Conservation (phyloP, 1,139 yeast genomes). For the Schwanniomyces etchellsii region DNA sequence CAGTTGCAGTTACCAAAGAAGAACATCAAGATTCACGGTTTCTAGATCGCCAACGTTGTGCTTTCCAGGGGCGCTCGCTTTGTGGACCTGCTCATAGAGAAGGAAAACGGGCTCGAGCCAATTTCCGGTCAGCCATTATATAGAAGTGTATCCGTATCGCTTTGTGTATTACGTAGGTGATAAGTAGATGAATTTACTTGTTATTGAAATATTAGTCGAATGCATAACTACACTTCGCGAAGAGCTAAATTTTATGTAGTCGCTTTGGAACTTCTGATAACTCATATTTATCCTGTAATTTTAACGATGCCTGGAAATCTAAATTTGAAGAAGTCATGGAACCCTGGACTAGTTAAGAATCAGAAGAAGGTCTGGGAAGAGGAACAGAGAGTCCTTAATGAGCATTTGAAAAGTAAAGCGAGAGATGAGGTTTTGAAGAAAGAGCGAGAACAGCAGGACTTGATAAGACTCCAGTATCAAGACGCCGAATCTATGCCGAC, state of each 20-base stretch:
- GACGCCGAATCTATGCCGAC: slow-evolving; percentile 26
- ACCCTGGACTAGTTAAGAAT: slow-evolving; percentile 82
- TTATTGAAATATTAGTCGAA: too few relatives aligned
- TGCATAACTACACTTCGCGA: too few relatives aligned
- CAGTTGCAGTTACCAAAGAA: slow-evolving; percentile 90
- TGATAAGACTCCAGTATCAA: slow-evolving; percentile 48
- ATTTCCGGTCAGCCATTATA: too few relatives aligned
- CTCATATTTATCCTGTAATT: not conserved
- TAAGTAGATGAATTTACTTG: too few relatives aligned
- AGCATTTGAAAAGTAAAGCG: slow-evolving; percentile 60
- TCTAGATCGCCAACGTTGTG: slow-evolving; percentile 36
- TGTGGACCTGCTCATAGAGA: too few relatives aligned
- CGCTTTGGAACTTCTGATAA: too few relatives aligned
- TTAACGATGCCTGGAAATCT: slow-evolving; percentile 65
- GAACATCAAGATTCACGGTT: slow-evolving; percentile 97
- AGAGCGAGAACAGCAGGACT: slow-evolving; percentile 59
- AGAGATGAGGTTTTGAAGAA: slow-evolving; percentile 59
- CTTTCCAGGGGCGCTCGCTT: too few relatives aligned
- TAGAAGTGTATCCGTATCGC: too few relatives aligned
- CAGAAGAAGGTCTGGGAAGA: slow-evolving; percentile 80
- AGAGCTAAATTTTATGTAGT: too few relatives aligned
- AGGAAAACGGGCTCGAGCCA: too few relatives aligned
- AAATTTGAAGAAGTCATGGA: slow-evolving; percentile 92
- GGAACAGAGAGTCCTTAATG: slow-evolving; percentile 75
- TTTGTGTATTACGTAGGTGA: too few relatives aligned